Percentiles rank a stretch among this genome's conserved stretches.
Evolutionary conservation across 2,329 filamentous ascomycete species (phyloP).

Genomic region (Xylariaceae sp.): DNA sequence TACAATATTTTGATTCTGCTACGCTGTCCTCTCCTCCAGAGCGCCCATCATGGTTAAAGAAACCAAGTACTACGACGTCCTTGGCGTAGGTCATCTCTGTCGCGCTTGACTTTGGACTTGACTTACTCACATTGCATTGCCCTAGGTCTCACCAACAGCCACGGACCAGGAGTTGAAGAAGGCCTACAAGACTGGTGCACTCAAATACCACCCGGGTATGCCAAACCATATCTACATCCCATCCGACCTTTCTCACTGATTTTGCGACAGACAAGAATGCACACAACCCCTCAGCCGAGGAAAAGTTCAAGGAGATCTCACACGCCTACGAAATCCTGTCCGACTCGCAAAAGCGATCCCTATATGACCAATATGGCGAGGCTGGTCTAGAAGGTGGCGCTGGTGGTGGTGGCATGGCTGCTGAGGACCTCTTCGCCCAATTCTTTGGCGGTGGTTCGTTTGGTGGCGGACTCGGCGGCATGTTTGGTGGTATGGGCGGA

Average conservation of each 20-base stretch:
- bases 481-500: conserved; percentile 73
- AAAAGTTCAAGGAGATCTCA: conserved; percentile 98
- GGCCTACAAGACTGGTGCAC: conserved; percentile 76
- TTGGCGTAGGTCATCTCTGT: conserved; percentile 57
- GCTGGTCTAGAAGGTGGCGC: conserved; percentile 89
- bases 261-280: conserved; percentile 79
- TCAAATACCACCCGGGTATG: conserved; percentile 82
- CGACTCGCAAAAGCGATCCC: conserved; percentile 81
- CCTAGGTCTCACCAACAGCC: conserved; percentile 70
- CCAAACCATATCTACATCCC: conserved; percentile 6
- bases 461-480: conserved; percentile 70
- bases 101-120: conserved; percentile 4
- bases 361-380: conserved; percentile 98
- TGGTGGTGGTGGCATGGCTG: conserved; percentile 80
- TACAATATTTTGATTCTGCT: not conserved
- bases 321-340: conserved; percentile 94
- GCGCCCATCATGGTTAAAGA: conserved; percentile 70
- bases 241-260: not conserved
- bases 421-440: conserved; percentile 93
- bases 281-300: conserved; percentile 85
- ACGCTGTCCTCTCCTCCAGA: not conserved
- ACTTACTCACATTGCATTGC: conserved; percentile 5
- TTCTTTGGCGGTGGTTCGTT: conserved; percentile 81
- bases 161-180: conserved; percentile 87
- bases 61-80: conserved; percentile 72